Evolutionary conservation across 495 filamentous ascomycete species (phyloP).

Genomic region (Xylaria bambusicola): DNA sequence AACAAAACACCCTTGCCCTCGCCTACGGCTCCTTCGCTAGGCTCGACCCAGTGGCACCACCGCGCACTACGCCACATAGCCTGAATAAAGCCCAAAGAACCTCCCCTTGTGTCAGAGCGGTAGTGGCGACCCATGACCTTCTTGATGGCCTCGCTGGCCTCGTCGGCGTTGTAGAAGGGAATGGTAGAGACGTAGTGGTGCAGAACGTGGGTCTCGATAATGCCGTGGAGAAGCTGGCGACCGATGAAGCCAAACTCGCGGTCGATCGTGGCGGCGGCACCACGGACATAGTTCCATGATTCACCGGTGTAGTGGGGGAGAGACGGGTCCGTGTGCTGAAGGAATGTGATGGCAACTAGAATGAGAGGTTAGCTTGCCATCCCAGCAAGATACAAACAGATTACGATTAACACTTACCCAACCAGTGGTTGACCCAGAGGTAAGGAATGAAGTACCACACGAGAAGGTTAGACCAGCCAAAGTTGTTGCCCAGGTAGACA

Average conservation of each 20-base stretch:
- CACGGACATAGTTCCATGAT: slow-evolving; percentile 82
- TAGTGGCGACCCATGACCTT: slow-evolving; percentile 82
- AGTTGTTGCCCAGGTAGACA: slow-evolving; percentile 66
- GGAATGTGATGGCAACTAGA: slow-evolving; percentile 78
- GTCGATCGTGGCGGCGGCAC: slow-evolving; percentile 84
- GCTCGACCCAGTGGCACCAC: slow-evolving; percentile 76
- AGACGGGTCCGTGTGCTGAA: slow-evolving; percentile 86
- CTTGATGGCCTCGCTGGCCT: slow-evolving; percentile 82
- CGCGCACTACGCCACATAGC: slow-evolving; percentile 66
- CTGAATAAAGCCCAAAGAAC: slow-evolving; percentile 65
- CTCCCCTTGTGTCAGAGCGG: slow-evolving; percentile 62
- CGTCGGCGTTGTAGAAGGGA: slow-evolving; percentile 89
- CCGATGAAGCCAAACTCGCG: slow-evolving; percentile 89
- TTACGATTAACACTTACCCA: slow-evolving; percentile 56
- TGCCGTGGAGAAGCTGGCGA: slow-evolving; percentile 82
- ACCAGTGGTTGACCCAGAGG: slow-evolving; percentile 98
- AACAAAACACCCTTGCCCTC: slow-evolving; percentile 66
- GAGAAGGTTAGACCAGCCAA: slow-evolving; percentile 79
- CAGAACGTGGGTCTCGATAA: slow-evolving; percentile 89
- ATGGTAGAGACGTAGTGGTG: slow-evolving; percentile 86
- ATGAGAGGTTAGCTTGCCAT: not conserved
- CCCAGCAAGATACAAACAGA: not conserved
- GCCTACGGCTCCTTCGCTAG: slow-evolving; percentile 64
- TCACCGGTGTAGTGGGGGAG: slow-evolving; percentile 80
- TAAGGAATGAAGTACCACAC: slow-evolving; percentile 96